phyloP scores from a whole-genome alignment of 768 basidiomycete species.

The Pulveroboletus sp. region DNA sequence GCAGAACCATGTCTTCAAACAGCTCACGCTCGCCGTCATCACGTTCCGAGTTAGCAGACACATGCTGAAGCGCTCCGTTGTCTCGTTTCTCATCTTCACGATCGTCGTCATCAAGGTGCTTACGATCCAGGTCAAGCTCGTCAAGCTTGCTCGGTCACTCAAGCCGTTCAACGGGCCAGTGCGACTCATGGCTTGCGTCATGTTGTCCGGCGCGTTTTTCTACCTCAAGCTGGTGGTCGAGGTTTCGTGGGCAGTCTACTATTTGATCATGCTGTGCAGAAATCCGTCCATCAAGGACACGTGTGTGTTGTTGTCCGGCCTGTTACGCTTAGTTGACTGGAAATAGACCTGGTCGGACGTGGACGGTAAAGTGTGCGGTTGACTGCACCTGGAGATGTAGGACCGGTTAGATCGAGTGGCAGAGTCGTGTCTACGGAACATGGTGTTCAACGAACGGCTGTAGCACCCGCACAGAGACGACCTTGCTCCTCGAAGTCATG shows the following conservation, averaged over 20 bases:
- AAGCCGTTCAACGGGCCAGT: conserved; percentile 24
- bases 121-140: conserved; percentile 26
- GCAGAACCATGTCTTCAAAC: conserved; percentile 21
- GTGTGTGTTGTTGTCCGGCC: conserved; percentile 15
- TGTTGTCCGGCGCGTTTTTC: conserved; percentile 24
- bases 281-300: conserved; percentile 26
- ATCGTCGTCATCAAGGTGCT: conserved; percentile 29
- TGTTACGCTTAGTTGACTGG: conserved; percentile 29
- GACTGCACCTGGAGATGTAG: neutral
- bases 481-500: too few species aligned
- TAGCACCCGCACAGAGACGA: neutral
- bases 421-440: too few species aligned
- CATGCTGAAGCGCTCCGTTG: conserved; percentile 28
- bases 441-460: neutral
- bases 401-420: too few species aligned
- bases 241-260: conserved; percentile 26
- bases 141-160: conserved; percentile 26
- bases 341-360: conserved; percentile 16
- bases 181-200: conserved; percentile 20
- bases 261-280: conserved; percentile 24
- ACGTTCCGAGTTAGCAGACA: conserved; percentile 27
- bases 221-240: conserved; percentile 26
- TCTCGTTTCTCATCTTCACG: conserved; percentile 27
- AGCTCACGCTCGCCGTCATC: conserved; percentile 22
- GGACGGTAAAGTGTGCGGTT: neutral